Percentiles rank a stretch among this genome's conserved stretches.
Conservation (phyloP, 2,329 filamentous ascomycete species). For the Blastomyces gilchristii region DNA sequence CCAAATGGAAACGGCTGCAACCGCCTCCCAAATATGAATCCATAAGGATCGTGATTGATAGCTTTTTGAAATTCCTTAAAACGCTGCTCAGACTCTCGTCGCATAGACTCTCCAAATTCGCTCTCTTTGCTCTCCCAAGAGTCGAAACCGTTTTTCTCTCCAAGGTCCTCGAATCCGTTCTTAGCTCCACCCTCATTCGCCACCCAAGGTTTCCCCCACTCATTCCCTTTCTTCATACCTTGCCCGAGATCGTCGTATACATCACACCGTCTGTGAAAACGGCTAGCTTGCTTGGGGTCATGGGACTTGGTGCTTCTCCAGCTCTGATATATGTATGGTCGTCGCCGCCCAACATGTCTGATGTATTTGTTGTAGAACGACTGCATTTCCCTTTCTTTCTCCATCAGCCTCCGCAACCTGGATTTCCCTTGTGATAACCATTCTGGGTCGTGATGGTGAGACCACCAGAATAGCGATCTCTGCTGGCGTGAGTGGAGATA, state of each 20-base stretch:
- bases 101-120: not conserved
- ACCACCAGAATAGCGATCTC: constrained; percentile 3
- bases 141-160: not conserved
- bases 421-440: not conserved
- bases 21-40: constrained; percentile 32
- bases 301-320: not conserved
- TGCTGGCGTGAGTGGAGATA: not conserved
- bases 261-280: not conserved
- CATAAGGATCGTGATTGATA: constrained; percentile 32
- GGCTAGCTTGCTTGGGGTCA: not conserved
- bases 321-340: not conserved
- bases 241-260: not conserved
- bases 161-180: not conserved
- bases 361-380: not conserved
- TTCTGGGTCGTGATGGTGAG: not conserved
- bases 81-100: constrained; percentile 18
- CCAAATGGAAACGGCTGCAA: constrained; percentile 19
- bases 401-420: not conserved
- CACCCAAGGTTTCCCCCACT: not conserved
- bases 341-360: not conserved
- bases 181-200: not conserved
- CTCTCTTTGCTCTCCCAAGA: not conserved
- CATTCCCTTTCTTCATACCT: not conserved
- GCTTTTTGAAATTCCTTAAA: constrained; percentile 29
- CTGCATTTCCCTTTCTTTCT: not conserved